Conservation (phyloP, 257 asterid species). For the Solanum peruvianum region DNA sequence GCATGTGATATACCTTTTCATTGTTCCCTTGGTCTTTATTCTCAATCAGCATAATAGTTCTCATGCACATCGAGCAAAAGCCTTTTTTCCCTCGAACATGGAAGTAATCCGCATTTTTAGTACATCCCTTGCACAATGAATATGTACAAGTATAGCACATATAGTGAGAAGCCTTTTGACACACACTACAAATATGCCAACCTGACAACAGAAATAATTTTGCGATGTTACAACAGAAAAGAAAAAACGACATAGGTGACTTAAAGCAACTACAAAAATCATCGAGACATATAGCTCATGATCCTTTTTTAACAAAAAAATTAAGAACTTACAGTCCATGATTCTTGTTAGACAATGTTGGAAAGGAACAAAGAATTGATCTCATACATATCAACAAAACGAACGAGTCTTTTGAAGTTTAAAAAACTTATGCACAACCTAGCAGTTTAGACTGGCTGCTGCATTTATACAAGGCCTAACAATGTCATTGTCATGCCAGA, state of each 20-base stretch:
- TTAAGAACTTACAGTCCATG: background rate
- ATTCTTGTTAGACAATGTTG: background rate
- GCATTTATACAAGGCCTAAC: background rate
- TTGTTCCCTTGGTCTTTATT: slow-evolving; percentile 49
- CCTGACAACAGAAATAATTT: slow-evolving; percentile 33
- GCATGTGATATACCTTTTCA: slow-evolving; percentile 31
- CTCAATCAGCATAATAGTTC: slow-evolving; percentile 59
- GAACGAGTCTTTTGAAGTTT: background rate
- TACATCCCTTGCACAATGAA: slow-evolving; percentile 75
- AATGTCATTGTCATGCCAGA: background rate
- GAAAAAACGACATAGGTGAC: background rate
- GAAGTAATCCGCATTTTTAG: slow-evolving; percentile 39
- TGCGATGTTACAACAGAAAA: background rate
- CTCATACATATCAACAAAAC: background rate
- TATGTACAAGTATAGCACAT: slow-evolving; percentile 73
- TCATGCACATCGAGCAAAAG: slow-evolving; percentile 71
- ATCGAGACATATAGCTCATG: background rate
- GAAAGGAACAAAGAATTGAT: background rate
- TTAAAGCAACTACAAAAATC: background rate
- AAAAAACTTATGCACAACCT: background rate
- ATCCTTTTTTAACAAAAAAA: background rate
- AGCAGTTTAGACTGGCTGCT: background rate
- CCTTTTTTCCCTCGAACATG: slow-evolving; percentile 61
- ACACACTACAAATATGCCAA: slow-evolving; percentile 82
- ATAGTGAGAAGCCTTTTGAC: slow-evolving; percentile 52